These are phyloP conservation scores for Ceratobasidium sp. DNA, from an alignment of 1,284 basidiomycete genomes.

Conservation along the genomic window DNA sequence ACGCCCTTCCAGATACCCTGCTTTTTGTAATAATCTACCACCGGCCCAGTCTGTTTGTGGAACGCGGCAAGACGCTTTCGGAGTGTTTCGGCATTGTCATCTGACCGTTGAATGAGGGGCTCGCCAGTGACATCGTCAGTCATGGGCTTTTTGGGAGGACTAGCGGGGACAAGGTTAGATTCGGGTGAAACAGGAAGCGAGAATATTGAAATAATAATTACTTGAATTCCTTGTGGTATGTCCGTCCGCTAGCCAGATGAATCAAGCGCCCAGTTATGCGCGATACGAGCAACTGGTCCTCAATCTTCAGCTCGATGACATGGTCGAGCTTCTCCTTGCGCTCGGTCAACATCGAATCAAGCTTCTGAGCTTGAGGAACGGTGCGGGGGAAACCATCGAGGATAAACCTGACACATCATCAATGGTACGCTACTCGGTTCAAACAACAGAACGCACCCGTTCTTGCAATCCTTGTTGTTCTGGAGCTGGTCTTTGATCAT, in stretches of 20 bases:
- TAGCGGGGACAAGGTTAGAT: constrained; percentile 55
- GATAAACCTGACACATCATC: constrained; percentile 78
- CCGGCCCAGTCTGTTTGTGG: constrained; percentile 94
- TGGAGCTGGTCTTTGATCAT: constrained; percentile 98
- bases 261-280: constrained; percentile 97
- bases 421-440: neutral
- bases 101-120: constrained; percentile 91
- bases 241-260: constrained; percentile 89
- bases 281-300: constrained; percentile 95
- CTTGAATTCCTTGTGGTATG: constrained; percentile 97
- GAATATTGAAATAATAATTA: constrained; percentile 61
- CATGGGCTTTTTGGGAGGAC: constrained; percentile 96
- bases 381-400: constrained; percentile 99
- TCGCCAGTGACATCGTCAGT: constrained; percentile 96
- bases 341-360: constrained; percentile 87
- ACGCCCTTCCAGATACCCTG: constrained; percentile 90
- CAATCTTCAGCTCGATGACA: constrained; percentile 92
- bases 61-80: constrained; percentile 89
- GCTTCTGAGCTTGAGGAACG: constrained; percentile 96
- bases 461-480: constrained; percentile 92
- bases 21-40: constrained; percentile 96
- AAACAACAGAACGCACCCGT: constrained; percentile 75
- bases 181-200: constrained; percentile 21
- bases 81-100: constrained; percentile 94
- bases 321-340: constrained; percentile 92